Percentiles rank a stretch among this genome's conserved stretches.
Evolutionary conservation across 306 rosid genomes (phyloP).

Genomic region (Parietaria judaica): DNA sequence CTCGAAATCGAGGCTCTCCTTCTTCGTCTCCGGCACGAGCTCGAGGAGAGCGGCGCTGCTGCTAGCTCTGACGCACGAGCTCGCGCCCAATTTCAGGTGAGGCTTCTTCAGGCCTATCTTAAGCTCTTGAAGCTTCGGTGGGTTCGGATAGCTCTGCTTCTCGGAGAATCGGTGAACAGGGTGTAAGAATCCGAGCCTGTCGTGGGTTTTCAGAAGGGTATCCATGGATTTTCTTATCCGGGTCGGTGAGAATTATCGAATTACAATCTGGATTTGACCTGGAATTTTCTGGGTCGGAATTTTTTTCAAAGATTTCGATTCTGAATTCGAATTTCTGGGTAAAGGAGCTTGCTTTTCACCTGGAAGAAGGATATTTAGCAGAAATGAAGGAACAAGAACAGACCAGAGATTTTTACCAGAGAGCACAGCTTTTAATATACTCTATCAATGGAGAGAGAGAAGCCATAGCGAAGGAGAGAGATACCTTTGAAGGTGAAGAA

Average conservation of each 20-base stretch:
- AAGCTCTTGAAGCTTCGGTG: conserved; percentile 48
- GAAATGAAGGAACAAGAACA: neutral
- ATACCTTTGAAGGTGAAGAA: conserved; percentile 21
- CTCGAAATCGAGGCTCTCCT: conserved; percentile 81
- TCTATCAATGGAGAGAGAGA: conserved; percentile 9
- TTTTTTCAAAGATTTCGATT: conserved; percentile 16
- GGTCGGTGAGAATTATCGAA: conserved; percentile 16
- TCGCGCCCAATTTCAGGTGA: conserved; percentile 32
- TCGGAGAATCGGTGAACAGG: conserved; percentile 76
- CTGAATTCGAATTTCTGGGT: conserved; percentile 1
- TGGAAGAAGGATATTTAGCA: neutral
- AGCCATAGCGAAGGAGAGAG: no score
- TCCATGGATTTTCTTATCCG: conserved; percentile 44
- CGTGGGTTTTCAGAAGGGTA: conserved; percentile 84
- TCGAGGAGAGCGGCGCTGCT: conserved; percentile 65
- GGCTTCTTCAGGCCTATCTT: conserved; percentile 52
- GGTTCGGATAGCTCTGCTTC: conserved; percentile 35
- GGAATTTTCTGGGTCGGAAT: conserved; percentile 4
- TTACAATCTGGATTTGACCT: conserved; percentile 15
- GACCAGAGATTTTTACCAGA: conserved; percentile 41
- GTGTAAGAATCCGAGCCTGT: conserved; percentile 67
- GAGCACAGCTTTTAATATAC: conserved; percentile 14
- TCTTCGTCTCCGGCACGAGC: conserved; percentile 90
- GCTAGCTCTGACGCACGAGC: conserved; percentile 40
- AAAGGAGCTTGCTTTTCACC: conserved; percentile 6